Percentiles rank a stretch among this genome's conserved stretches.
These are phyloP conservation scores for Chlamydomonas urium DNA, from an alignment of 139 green algal genomes.

Conservation along the genomic window DNA sequence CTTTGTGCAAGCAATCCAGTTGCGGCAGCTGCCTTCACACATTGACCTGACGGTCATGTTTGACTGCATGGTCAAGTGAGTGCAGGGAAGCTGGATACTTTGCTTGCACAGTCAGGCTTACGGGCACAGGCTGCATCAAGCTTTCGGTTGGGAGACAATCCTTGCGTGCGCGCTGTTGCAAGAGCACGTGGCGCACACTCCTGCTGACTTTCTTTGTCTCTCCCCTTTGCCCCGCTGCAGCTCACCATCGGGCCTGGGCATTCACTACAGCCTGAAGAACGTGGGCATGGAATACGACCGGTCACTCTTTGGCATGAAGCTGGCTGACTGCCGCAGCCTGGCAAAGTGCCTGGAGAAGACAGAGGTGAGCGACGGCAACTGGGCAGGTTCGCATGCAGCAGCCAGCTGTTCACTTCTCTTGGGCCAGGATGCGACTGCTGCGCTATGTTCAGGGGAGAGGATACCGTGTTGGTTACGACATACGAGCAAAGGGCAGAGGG, in stretches of 20 bases:
- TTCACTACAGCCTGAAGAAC: slow-evolving; percentile 67
- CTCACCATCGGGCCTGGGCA: slow-evolving; percentile 44
- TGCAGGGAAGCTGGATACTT: neutral
- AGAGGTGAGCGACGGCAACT: slow-evolving; percentile 19
- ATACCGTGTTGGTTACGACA: too few species aligned
- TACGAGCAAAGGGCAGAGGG: too few species aligned
- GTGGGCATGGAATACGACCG: slow-evolving; percentile 83
- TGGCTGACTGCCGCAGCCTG: slow-evolving; percentile 64
- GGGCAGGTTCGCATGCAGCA: too few species aligned
- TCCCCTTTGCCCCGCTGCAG: slow-evolving; percentile 26
- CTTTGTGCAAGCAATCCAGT: slow-evolving; percentile 65
- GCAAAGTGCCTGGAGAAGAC: slow-evolving; percentile 49
- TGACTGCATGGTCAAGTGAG: slow-evolving; percentile 60
- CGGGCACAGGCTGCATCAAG: neutral
- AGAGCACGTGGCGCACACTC: neutral
- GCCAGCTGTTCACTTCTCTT: too few species aligned
- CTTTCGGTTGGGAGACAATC: neutral
- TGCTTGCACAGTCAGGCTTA: neutral
- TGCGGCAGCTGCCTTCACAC: slow-evolving; percentile 73
- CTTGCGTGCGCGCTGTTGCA: neutral
- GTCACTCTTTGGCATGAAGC: slow-evolving; percentile 76
- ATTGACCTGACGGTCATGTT: slow-evolving; percentile 72
- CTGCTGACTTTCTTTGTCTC: slow-evolving; percentile 2
- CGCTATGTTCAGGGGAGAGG: too few species aligned
- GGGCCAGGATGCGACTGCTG: too few species aligned